Percentiles rank a stretch among this genome's conserved stretches.
Conservation (phyloP, 1,284 basidiomycete genomes). For the Nidula niveotomentosa region DNA sequence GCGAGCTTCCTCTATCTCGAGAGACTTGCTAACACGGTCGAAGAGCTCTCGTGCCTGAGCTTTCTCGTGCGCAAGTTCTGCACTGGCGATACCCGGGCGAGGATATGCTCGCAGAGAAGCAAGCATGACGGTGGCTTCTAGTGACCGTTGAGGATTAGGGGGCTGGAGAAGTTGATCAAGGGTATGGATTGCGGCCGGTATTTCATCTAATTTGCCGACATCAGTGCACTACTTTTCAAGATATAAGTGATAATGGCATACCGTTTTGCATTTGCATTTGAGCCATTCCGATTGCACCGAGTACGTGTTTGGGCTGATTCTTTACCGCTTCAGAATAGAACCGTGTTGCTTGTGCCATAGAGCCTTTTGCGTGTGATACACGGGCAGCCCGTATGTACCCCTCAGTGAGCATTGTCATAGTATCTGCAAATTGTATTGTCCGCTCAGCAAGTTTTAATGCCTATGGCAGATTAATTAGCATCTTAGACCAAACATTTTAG, state of each 20-base stretch:
- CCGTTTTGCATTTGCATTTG: constrained; percentile 83
- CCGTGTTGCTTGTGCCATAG: constrained; percentile 61
- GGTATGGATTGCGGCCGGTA: constrained; percentile 81
- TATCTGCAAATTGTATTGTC: constrained; percentile 90
- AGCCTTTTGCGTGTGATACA: constrained; percentile 71
- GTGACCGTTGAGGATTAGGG: constrained; percentile 58
- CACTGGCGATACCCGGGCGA: constrained; percentile 73
- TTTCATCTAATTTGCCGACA: no score
- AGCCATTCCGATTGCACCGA: constrained; percentile 82
- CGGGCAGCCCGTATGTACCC: constrained; percentile 79
- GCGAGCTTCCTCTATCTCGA: constrained; percentile 56
- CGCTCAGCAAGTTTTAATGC: constrained; percentile 91
- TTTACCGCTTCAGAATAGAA: constrained; percentile 79
- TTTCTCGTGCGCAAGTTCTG: constrained; percentile 74
- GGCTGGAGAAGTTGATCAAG: constrained; percentile 79
- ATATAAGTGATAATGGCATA: no score
- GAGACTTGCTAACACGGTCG: constrained; percentile 69
- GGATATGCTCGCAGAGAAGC: constrained; percentile 83
- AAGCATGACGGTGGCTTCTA: constrained; percentile 87
- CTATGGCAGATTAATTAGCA: constrained; percentile 30
- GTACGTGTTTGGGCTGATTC: constrained; percentile 70
- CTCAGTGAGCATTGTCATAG: constrained; percentile 75
- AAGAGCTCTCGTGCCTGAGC: constrained; percentile 78
- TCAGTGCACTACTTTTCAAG: no score
- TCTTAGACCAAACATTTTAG: background rate